Evolutionary conservation across 192 early-diverging fungal species (phyloP), one percentile per base, ranked within the genome.

Genomic region (Chytriomyces confervae): DNA sequence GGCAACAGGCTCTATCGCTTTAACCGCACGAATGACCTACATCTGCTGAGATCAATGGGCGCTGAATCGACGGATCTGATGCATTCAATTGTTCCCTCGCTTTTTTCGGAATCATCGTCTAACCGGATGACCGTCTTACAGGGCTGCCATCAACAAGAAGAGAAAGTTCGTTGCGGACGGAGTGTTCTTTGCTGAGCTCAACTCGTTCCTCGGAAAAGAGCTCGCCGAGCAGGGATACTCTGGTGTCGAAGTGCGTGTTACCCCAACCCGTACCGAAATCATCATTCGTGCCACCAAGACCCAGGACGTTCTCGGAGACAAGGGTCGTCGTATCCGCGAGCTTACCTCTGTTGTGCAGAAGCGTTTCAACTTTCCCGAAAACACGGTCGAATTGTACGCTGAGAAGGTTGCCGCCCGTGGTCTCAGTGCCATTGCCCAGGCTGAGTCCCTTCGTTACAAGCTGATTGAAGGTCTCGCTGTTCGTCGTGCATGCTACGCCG

Each of bases 101-200:
- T 36, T 36, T 36, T 36, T 36, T 27, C 1, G 36, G 36, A 36
- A 36, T 36, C 36, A 36, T 36, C 2, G 36, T 36, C 36, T 36
- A 36, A 36, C 36, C 36, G 36, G 36, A 36, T 36, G 36, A 36
- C 36, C 36, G 36, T 57, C 20, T 5, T 57, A 5, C 53, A 57
- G 53, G 53, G 53, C 53, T 57, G 53, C 53, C 53, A 57, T 57
- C 53, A 57, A 57, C 53, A 57, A 57, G 53, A 57, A 57, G 80
- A 81, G 80, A 81, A 76, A 96, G 97, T 99, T 95, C 89, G 94
- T 98, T 81, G 97, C 97, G 87, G 97, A 99, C 89, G 97, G 97
- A 94, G 96, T 99, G 72, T 99, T 99, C 91, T 97, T 96, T 92
- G 96, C 97, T 87, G 97, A 99, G 89, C 93, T 99, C 86, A 99